phyloP scores from a whole-genome alignment of 169 alveolate genomes.

The Eimeria falciformis region DNA sequence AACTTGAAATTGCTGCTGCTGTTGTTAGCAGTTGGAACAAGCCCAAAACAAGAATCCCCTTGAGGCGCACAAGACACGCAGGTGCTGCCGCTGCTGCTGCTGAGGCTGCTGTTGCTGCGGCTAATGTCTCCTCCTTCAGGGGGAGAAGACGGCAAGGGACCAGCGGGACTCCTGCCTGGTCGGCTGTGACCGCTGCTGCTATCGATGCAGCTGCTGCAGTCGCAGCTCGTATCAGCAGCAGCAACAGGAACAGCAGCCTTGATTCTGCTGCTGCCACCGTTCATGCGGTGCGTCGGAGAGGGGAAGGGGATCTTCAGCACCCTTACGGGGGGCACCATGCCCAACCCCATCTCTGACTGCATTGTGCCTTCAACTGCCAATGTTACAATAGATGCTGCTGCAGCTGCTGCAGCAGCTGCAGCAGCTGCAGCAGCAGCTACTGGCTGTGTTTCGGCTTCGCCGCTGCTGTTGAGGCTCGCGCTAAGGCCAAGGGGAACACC shows the following conservation, averaged over 20 bases:
- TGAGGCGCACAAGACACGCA: neutral
- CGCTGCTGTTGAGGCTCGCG: neutral
- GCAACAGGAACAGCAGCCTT: neutral
- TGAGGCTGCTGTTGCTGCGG: constrained; percentile 29
- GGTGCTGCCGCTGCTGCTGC: constrained; percentile 53
- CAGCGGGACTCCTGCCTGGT: neutral
- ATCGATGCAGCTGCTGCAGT: constrained; percentile 3
- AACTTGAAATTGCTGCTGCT: neutral
- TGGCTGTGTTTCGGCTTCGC: neutral
- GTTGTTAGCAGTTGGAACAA: constrained; percentile 13
- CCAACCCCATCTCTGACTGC: neutral
- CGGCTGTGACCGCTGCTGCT: too few species aligned
- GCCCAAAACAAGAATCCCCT: neutral
- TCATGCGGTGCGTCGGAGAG: neutral
- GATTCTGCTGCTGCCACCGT: neutral
- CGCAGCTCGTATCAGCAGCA: neutral
- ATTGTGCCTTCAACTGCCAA: neutral
- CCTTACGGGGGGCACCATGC: neutral
- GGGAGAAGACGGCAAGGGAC: neutral
- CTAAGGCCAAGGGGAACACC: neutral
- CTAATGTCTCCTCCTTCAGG: neutral
- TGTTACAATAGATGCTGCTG: constrained; percentile 18
- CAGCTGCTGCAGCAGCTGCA: neutral
- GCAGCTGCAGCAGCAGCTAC: neutral
- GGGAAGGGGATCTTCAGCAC: constrained; percentile 17